phyloP scores from a whole-genome alignment of 306 rosid genomes.

The Mucuna pruriens region DNA sequence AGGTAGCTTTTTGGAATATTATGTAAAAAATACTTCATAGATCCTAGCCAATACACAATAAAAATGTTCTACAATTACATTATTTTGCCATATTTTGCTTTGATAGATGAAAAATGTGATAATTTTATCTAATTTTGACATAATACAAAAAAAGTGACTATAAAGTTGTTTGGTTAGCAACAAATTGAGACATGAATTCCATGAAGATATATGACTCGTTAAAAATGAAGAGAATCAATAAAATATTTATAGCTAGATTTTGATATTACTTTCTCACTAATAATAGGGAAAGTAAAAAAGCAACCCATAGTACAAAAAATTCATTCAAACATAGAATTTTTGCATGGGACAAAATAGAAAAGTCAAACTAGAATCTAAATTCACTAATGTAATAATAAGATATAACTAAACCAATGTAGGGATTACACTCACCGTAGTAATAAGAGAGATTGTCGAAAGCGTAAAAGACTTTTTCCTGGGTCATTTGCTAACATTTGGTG shows the following conservation, averaged over 20 bases:
- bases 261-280: constrained; percentile 1
- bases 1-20: constrained; percentile 8
- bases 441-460: constrained; percentile 89
- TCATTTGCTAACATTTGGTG: constrained; percentile 89
- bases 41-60: not conserved
- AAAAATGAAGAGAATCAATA: constrained; percentile 14
- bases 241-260: constrained; percentile 6
- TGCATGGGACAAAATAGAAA: not conserved
- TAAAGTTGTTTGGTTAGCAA: constrained; percentile 9
- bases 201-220: constrained; percentile 6
- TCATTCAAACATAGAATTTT: not conserved
- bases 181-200: not conserved
- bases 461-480: constrained; percentile 82
- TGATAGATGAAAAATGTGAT: not conserved
- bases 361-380: constrained; percentile 9
- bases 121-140: constrained; percentile 5
- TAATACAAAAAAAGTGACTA: not conserved
- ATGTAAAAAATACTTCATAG: constrained; percentile 12
- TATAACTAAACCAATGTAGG: not conserved
- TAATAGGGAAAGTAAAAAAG: not conserved
- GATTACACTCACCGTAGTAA: constrained; percentile 64
- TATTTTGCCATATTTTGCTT: constrained; percentile 3
- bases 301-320: constrained; percentile 15
- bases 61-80: not conserved
- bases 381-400: not conserved